A percentile compares a stretch with the other conserved stretches of the same genome.
phyloP scores from a whole-genome alignment of 208 protist genomes.

The Leishmania martiniquensis region DNA sequence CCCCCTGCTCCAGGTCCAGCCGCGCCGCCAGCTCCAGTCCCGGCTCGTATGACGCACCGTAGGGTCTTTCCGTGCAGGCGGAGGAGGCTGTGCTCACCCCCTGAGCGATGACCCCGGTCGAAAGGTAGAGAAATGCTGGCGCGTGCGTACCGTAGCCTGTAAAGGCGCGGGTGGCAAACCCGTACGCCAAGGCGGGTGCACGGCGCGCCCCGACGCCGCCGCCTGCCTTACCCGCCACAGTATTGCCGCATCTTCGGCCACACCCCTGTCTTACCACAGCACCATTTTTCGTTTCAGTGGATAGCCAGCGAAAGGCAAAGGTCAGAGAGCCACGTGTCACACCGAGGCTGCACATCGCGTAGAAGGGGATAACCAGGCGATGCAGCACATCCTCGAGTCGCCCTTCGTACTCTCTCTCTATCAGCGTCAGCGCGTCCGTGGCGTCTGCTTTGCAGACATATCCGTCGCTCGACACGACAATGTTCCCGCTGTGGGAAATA shows the following conservation, averaged over 20 bases:
- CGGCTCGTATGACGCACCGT: slow-evolving; percentile 44
- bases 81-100: slow-evolving; percentile 6
- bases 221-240: neutral
- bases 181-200: slow-evolving; percentile 31
- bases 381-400: slow-evolving; percentile 7
- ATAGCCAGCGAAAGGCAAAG: slow-evolving; percentile 36
- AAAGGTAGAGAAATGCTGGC: slow-evolving; percentile 48
- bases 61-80: slow-evolving; percentile 26
- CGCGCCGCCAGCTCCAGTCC: slow-evolving; percentile 54
- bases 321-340: slow-evolving; percentile 34
- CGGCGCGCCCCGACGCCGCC: slow-evolving; percentile 12
- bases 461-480: slow-evolving; percentile 57
- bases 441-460: slow-evolving; percentile 49
- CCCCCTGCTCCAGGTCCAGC: slow-evolving; percentile 40
- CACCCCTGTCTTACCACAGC: neutral
- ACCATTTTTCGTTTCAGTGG: neutral
- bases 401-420: slow-evolving; percentile 32
- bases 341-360: slow-evolving; percentile 49
- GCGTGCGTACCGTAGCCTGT: slow-evolving; percentile 29
- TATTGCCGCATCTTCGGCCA: neutral
- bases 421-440: slow-evolving; percentile 37
- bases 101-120: slow-evolving; percentile 43
- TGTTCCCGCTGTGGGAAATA: slow-evolving; percentile 56
- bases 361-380: slow-evolving; percentile 54
- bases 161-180: slow-evolving; percentile 32